These are phyloP conservation scores for Combretum micranthum DNA, from an alignment of 345 rosid species.

Conservation along the genomic window DNA sequence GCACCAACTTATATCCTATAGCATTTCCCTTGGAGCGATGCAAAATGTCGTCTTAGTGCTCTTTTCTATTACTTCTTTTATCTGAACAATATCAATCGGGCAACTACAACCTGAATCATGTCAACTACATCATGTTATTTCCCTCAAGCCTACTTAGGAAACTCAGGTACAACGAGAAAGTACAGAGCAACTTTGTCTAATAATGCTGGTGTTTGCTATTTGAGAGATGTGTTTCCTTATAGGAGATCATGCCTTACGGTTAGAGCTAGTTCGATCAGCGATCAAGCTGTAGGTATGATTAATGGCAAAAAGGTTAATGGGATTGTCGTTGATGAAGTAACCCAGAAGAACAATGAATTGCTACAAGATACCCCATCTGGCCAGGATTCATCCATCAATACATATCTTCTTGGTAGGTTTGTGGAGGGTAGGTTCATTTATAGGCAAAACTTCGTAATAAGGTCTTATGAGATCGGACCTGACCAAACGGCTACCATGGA, in stretches of 20 bases:
- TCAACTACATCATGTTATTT: too few relatives aligned
- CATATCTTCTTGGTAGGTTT: slow-evolving; percentile 42
- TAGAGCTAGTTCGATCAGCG: neutral
- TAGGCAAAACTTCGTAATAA: slow-evolving; percentile 45
- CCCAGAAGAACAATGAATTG: slow-evolving; percentile 7
- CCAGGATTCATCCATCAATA: slow-evolving; percentile 13
- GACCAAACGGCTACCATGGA: slow-evolving; percentile 73
- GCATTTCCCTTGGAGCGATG: neutral
- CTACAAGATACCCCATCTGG: neutral
- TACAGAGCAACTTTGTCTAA: neutral
- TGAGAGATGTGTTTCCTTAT: neutral
- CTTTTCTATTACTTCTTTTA: too few relatives aligned
- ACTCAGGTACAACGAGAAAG: too few relatives aligned
- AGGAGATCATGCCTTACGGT: neutral
- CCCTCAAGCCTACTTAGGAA: too few relatives aligned
- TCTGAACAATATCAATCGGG: too few relatives aligned
- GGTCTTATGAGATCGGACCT: slow-evolving; percentile 67
- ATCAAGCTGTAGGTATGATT: slow-evolving; percentile 4
- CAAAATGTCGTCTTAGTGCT: neutral
- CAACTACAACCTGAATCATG: too few relatives aligned
- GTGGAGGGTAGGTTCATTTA: slow-evolving; percentile 46
- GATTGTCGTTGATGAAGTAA: slow-evolving; percentile 20
- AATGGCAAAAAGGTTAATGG: slow-evolving; percentile 19
- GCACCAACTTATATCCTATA: slow-evolving; percentile 3
- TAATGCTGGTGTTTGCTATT: neutral